These are phyloP conservation scores for Boletus subcaerulescens DNA, from an alignment of 768 basidiomycete species.

Conservation along the genomic window DNA sequence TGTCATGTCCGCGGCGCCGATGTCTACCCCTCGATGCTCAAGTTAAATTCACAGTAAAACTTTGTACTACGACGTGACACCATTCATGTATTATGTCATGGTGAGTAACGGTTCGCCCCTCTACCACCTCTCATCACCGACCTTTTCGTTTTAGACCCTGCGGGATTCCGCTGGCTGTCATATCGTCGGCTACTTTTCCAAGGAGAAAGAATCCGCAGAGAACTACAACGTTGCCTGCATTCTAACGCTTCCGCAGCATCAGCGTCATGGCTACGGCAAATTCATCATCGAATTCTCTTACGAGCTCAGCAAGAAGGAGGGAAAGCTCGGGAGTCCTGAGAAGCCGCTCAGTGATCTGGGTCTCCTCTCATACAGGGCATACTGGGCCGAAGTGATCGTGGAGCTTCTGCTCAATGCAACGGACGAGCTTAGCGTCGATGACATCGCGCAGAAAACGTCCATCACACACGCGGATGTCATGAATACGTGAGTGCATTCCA, in stretches of 20 bases:
- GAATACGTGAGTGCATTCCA: conserved; percentile 79
- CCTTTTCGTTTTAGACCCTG: conserved; percentile 48
- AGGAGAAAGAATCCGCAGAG: conserved; percentile 98
- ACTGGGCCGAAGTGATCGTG: conserved; percentile 96
- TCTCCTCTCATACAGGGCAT: conserved; percentile 87
- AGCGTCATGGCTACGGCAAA: conserved; percentile 93
- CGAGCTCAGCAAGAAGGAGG: conserved; percentile 94
- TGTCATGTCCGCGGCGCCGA: conserved; percentile 23
- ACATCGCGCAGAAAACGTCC: conserved; percentile 92
- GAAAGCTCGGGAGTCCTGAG: conserved; percentile 94
- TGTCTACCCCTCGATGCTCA: conserved; percentile 2
- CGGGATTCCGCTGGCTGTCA: conserved; percentile 91
- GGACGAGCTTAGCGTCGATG: conserved; percentile 88
- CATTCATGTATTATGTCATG: conserved; percentile 99
- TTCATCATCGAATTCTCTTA: conserved; percentile 97
- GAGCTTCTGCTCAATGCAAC: conserved; percentile 72
- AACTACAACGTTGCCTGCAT: conserved; percentile 99
- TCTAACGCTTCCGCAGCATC: conserved; percentile 96
- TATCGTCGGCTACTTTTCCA: conserved; percentile 96
- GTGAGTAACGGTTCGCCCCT: conserved; percentile 40
- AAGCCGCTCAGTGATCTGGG: conserved; percentile 96
- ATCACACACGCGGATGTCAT: conserved; percentile 96
- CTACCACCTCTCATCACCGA: conserved; percentile 13
- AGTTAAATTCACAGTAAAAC: conserved; percentile 70
- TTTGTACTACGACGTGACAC: conserved; percentile 98